These are phyloP conservation scores for Gossypium rotundifolium DNA, from an alignment of 345 rosid genomes.

Conservation along the genomic window DNA sequence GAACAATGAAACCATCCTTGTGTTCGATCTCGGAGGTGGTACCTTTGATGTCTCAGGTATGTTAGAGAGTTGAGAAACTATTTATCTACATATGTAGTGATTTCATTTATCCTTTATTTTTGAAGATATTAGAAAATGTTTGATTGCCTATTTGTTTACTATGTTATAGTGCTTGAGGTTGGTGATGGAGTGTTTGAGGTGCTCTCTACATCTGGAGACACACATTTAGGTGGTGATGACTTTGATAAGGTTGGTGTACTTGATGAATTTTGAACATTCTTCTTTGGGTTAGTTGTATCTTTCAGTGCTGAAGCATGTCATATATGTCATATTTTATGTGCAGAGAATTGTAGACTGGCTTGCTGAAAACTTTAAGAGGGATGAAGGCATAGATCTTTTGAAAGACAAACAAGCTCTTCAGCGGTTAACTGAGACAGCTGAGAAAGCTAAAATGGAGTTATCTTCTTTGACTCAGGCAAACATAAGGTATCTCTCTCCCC, in stretches of 20 bases:
- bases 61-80: background rate
- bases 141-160: constrained; percentile 3
- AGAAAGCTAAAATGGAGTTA: constrained; percentile 96
- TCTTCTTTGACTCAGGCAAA: constrained; percentile 89
- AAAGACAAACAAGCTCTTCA: constrained; percentile 99
- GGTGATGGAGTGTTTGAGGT: constrained; percentile 99
- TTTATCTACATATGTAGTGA: background rate
- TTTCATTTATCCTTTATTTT: background rate
- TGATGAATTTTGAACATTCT: background rate
- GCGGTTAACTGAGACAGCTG: constrained; percentile 88
- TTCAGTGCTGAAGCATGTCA: background rate
- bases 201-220: constrained; percentile 96
- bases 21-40: constrained; percentile 99
- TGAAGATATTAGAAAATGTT: background rate
- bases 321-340: constrained; percentile 9
- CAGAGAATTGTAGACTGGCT: constrained; percentile 99
- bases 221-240: constrained; percentile 99
- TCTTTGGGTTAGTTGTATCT: background rate
- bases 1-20: constrained; percentile 90
- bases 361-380: constrained; percentile 59
- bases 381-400: constrained; percentile 92
- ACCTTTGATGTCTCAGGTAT: constrained; percentile 98
- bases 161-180: constrained; percentile 78
- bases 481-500: constrained; percentile 40
- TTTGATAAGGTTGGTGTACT: constrained; percentile 65